Conservation (phyloP, 148 eudicot genomes). For the Rhododendron molle region DNA sequence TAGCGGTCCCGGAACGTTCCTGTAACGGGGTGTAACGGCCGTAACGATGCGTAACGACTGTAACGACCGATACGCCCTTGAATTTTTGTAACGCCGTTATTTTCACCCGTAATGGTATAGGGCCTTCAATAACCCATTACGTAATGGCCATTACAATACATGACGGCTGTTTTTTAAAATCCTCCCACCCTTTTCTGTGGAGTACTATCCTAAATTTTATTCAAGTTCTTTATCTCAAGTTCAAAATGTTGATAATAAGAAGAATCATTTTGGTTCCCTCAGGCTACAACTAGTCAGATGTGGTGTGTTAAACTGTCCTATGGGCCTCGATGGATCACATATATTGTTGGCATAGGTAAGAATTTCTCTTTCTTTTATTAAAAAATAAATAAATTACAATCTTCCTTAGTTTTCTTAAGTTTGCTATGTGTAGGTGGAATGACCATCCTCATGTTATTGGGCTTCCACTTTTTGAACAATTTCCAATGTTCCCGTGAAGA, state of each 20-base stretch:
- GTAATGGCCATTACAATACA: too few relatives aligned
- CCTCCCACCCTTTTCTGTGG: background rate
- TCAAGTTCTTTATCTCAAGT: background rate
- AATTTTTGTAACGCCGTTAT: too few relatives aligned
- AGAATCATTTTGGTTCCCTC: slow-evolving; percentile 15
- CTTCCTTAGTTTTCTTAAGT: slow-evolving; percentile 4
- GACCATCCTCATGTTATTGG: slow-evolving; percentile 45
- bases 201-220: background rate
- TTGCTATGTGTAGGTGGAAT: slow-evolving; percentile 48
- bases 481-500: slow-evolving; percentile 29
- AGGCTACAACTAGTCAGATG: slow-evolving; percentile 37
- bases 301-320: slow-evolving; percentile 57
- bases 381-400: background rate
- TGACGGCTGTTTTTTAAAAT: too few relatives aligned
- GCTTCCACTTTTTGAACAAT: slow-evolving; percentile 37
- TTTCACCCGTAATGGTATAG: too few relatives aligned
- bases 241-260: background rate
- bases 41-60: too few relatives aligned
- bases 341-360: slow-evolving; percentile 63
- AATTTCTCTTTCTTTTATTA: background rate
- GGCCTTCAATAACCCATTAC: too few relatives aligned
- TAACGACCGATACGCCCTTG: too few relatives aligned
- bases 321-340: slow-evolving; percentile 78
- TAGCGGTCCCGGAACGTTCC: too few relatives aligned
- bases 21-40: too few relatives aligned